phyloP scores from a whole-genome alignment of 441 rosid species.

The Pelargonium australe region DNA sequence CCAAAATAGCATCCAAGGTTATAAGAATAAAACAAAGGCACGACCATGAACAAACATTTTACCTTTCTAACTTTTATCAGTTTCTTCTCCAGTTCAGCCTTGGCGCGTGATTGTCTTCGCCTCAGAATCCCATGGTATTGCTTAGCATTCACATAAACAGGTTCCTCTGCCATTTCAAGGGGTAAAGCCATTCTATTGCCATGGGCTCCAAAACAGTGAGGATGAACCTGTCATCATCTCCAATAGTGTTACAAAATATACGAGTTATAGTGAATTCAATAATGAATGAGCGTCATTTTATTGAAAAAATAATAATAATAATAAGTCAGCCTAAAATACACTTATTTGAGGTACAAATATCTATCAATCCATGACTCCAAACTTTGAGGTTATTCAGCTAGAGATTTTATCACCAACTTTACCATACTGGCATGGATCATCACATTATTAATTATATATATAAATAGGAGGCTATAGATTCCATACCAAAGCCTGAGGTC shows the following conservation, averaged over 20 bases:
- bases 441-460: too few species aligned
- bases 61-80: constrained; percentile 34
- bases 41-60: neutral
- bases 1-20: too few species aligned
- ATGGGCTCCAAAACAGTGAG: constrained; percentile 25
- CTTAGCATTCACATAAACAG: constrained; percentile 30
- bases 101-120: constrained; percentile 38
- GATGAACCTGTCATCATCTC: constrained; percentile 26
- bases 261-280: too few species aligned
- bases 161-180: constrained; percentile 34
- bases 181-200: constrained; percentile 33
- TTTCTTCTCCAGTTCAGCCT: constrained; percentile 34
- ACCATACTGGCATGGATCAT: too few species aligned
- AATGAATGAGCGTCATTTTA: too few species aligned
- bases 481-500: constrained; percentile 34
- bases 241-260: constrained; percentile 2
- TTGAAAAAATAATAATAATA: too few species aligned
- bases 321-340: too few species aligned
- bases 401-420: too few species aligned
- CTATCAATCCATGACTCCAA: too few species aligned
- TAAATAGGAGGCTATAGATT: neutral
- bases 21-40: too few species aligned
- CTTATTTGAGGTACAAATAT: too few species aligned
- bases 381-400: too few species aligned
- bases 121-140: constrained; percentile 41